Evolutionary conservation across 2,329 filamentous ascomycete genomes (phyloP).

Genomic region (Cadophora malorum): DNA sequence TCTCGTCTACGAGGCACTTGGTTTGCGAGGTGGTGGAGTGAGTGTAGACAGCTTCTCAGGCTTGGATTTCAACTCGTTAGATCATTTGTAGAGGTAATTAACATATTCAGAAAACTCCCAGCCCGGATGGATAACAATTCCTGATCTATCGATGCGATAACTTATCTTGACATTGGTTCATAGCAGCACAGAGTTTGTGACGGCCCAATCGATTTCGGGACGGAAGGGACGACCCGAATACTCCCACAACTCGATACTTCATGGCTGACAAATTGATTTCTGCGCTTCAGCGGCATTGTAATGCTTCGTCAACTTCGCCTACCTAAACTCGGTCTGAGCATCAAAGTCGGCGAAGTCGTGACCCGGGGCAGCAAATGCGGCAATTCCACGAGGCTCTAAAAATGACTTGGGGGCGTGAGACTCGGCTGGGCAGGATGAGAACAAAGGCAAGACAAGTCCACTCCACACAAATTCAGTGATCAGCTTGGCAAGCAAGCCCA

Average conservation of each 20-base stretch:
- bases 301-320: neutral
- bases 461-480: neutral
- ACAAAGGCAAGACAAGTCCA: neutral
- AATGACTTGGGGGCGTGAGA: neutral
- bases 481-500: slow-evolving; percentile 1
- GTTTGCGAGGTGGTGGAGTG: too few species aligned
- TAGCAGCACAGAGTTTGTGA: too few species aligned
- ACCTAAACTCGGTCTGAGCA: neutral
- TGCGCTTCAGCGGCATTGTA: neutral
- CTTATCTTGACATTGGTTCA: too few species aligned
- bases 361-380: slow-evolving; percentile 2
- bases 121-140: too few species aligned
- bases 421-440: neutral
- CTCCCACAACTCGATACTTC: neutral
- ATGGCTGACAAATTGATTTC: neutral
- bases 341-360: neutral
- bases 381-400: neutral
- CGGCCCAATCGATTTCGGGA: too few species aligned
- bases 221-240: neutral
- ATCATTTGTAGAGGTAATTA: too few species aligned
- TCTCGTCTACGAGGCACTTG: too few species aligned
- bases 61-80: too few species aligned
- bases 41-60: too few species aligned
- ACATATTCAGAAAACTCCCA: too few species aligned
- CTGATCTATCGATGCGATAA: too few species aligned